Conservation (phyloP, 169 alveolate genomes). For the Plasmodium fragile region DNA sequence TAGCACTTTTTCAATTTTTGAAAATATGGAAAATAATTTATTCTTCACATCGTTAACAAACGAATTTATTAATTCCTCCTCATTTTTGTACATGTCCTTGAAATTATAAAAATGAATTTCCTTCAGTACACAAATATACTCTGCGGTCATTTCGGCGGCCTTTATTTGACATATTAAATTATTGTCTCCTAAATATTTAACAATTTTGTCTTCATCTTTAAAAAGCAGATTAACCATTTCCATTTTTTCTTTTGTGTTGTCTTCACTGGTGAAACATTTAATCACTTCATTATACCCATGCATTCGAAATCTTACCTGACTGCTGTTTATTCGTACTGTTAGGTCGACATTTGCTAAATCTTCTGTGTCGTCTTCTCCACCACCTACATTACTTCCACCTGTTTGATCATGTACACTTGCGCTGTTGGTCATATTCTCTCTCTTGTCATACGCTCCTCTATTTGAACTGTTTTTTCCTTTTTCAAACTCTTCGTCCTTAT, state of each 20-base stretch:
- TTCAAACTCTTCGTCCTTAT: not conserved
- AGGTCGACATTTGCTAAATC: slow-evolving; percentile 15
- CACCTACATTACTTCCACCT: not conserved
- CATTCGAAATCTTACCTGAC: slow-evolving; percentile 28
- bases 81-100: slow-evolving; percentile 7
- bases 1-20: slow-evolving; percentile 28
- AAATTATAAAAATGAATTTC: slow-evolving; percentile 21
- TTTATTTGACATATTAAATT: slow-evolving; percentile 68
- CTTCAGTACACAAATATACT: slow-evolving; percentile 18
- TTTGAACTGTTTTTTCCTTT: not conserved
- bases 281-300: slow-evolving; percentile 58
- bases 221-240: slow-evolving; percentile 15
- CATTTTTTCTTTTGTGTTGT: slow-evolving; percentile 13
- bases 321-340: slow-evolving; percentile 22
- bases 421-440: not conserved
- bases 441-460: not conserved
- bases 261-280: slow-evolving; percentile 7
- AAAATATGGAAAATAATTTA: slow-evolving; percentile 34
- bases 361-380: slow-evolving; percentile 15
- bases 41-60: slow-evolving; percentile 50
- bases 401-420: not conserved
- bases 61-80: slow-evolving; percentile 57
- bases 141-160: slow-evolving; percentile 66
- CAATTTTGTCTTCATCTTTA: slow-evolving; percentile 44
- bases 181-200: slow-evolving; percentile 41